Conservation (phyloP, 2,329 filamentous ascomycete genomes). For the Chaetomiaceae sp. region DNA sequence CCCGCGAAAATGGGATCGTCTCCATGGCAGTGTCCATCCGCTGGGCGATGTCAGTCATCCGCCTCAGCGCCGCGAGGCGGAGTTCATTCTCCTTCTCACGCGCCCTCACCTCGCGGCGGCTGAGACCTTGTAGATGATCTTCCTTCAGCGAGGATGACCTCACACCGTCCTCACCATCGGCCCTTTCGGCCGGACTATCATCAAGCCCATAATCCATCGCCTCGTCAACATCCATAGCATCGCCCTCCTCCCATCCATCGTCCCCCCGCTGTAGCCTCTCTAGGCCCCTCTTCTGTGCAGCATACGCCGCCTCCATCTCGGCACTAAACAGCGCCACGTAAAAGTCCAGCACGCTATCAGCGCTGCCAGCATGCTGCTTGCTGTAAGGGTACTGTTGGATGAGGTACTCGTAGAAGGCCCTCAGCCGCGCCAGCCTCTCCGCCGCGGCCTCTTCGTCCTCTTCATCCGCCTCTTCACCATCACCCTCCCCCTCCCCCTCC, state of each 20-base stretch:
- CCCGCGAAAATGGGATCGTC: conserved; percentile 66
- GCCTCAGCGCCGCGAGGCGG: conserved; percentile 48
- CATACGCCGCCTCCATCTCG: conserved; percentile 72
- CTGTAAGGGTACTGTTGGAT: conserved; percentile 73
- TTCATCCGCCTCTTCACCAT: not conserved
- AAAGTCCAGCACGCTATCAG: conserved; percentile 67
- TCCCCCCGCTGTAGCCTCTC: conserved; percentile 32
- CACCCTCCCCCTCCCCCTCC: not conserved
- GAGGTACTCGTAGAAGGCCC: conserved; percentile 69
- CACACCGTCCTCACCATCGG: conserved; percentile 21
- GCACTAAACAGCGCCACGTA: conserved; percentile 76
- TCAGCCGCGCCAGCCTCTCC: conserved; percentile 43
- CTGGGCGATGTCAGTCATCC: conserved; percentile 59
- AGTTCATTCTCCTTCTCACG: conserved; percentile 39
- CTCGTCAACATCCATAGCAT: conserved; percentile 22
- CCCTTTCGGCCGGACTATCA: conserved; percentile 16
- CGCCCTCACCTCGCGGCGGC: conserved; percentile 23
- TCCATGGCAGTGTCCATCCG: conserved; percentile 69
- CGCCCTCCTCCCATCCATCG: conserved; percentile 20
- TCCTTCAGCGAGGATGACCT: not conserved
- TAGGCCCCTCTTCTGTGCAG: conserved; percentile 49
- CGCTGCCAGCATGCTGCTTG: conserved; percentile 50
- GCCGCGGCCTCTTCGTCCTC: conserved; percentile 5
- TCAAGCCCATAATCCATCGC: conserved; percentile 18
- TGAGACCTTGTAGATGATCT: conserved; percentile 1